Evolutionary conservation across 2,329 filamentous ascomycete genomes (phyloP).

Genomic region (Colletotrichum incanum): DNA sequence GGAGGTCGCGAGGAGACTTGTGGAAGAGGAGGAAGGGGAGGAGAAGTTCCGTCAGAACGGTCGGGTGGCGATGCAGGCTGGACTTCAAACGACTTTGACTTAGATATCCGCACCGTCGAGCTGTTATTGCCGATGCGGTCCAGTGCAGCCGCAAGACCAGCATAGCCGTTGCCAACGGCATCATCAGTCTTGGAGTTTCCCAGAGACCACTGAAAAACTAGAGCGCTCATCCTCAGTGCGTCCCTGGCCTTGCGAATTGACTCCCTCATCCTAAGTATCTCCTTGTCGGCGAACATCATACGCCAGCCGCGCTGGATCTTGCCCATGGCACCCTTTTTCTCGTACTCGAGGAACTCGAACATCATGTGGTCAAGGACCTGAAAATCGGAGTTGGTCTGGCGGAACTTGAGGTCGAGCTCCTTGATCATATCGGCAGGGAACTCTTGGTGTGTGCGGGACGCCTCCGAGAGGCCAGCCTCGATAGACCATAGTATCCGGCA

Average conservation of each 20-base stretch:
- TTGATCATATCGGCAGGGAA: conserved; percentile 73
- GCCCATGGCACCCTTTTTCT: conserved; percentile 73
- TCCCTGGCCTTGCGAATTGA: conserved; percentile 73
- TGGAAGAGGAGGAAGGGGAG: conserved; percentile 30
- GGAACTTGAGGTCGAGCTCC: conserved; percentile 77
- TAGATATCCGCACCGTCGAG: conserved; percentile 48
- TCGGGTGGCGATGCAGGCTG: conserved; percentile 20
- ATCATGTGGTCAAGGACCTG: conserved; percentile 76
- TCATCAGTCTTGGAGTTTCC: conserved; percentile 72
- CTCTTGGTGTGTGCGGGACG: conserved; percentile 63
- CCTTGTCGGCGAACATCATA: conserved; percentile 74
- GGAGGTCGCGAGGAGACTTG: conserved; percentile 43
- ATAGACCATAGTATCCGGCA: conserved; percentile 79
- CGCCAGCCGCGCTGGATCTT: conserved; percentile 74
- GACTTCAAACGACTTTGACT: conserved; percentile 50
- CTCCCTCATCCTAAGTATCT: conserved; percentile 72
- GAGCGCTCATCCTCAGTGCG: conserved; percentile 74
- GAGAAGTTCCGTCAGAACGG: not conserved
- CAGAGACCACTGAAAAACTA: conserved; percentile 77
- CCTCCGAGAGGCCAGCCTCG: conserved; percentile 75
- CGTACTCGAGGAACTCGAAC: conserved; percentile 72
- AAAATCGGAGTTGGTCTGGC: conserved; percentile 74
- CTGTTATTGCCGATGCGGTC: conserved; percentile 62
- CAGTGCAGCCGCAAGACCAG: conserved; percentile 76
- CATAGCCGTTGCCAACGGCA: conserved; percentile 77